Conservation (phyloP, 1,284 basidiomycete genomes). For the Phellinidium pouzarii region DNA sequence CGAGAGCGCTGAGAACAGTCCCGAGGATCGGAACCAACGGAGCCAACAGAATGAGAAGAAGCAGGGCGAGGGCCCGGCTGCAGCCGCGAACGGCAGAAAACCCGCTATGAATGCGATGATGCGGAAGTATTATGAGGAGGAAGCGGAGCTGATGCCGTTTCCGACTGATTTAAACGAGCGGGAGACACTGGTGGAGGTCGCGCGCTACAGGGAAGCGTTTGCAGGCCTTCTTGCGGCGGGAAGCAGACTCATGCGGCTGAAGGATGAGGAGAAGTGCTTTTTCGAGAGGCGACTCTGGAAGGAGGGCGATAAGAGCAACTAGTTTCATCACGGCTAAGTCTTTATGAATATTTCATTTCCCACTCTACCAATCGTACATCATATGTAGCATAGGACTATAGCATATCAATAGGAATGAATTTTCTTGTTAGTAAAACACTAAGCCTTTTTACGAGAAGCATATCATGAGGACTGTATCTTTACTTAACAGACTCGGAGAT, state of each 20-base stretch:
- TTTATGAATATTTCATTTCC: background rate
- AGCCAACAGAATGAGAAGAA: background rate
- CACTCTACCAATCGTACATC: too few species aligned
- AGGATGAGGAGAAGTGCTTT: conserved; percentile 15
- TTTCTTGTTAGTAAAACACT: too few species aligned
- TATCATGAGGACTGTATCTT: too few species aligned
- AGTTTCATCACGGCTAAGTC: background rate
- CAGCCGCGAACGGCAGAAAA: background rate
- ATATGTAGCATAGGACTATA: too few species aligned
- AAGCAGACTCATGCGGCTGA: conserved; percentile 15
- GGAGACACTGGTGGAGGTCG: conserved; percentile 16
- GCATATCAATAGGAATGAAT: too few species aligned
- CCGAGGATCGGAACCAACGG: background rate
- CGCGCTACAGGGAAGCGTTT: conserved; percentile 17
- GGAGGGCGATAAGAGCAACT: background rate
- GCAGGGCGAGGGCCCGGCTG: background rate
- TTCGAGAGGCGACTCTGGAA: conserved; percentile 16
- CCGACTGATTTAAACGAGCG: conserved; percentile 11
- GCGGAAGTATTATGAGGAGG: conserved; percentile 16
- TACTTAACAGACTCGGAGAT: too few species aligned
- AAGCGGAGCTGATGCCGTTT: conserved; percentile 10
- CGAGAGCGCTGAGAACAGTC: background rate
- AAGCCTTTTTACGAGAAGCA: too few species aligned
- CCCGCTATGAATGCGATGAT: conserved; percentile 6
- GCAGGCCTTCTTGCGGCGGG: conserved; percentile 19